phyloP scores from a whole-genome alignment of 164 flowering plant species.

The Sextonia rubra region DNA sequence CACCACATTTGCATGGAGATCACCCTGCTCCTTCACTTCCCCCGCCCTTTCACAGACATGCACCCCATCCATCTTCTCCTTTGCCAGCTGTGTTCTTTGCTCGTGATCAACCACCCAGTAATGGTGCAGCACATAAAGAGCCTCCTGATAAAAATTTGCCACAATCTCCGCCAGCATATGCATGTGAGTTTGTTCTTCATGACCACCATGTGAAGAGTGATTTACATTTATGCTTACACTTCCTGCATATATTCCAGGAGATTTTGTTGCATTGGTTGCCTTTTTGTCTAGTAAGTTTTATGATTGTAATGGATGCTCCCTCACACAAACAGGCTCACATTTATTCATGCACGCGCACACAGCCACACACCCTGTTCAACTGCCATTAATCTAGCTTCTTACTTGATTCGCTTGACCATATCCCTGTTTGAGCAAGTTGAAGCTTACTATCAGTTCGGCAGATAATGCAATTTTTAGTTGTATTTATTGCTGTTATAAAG shows the following conservation, averaged over 20 bases:
- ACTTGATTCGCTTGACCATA: too few species aligned
- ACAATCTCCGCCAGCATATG: slow-evolving; percentile 36
- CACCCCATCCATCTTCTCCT: slow-evolving; percentile 40
- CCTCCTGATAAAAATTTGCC: slow-evolving; percentile 26
- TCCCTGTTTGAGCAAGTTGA: too few species aligned
- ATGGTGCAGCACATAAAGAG: slow-evolving; percentile 20
- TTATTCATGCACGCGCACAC: too few species aligned
- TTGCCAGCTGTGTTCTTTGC: slow-evolving; percentile 48
- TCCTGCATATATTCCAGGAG: not conserved
- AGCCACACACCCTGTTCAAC: too few species aligned
- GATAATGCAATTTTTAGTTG: not conserved
- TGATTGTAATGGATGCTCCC: not conserved
- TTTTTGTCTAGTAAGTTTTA: not conserved
- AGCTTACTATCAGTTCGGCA: too few species aligned
- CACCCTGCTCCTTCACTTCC: slow-evolving; percentile 31
- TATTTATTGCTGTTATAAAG: not conserved
- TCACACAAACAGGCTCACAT: too few species aligned
- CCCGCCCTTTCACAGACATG: not conserved
- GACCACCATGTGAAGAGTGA: not conserved
- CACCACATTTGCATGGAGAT: slow-evolving; percentile 23
- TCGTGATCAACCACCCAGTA: slow-evolving; percentile 52
- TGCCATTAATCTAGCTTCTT: too few species aligned
- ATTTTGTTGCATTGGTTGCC: not conserved
- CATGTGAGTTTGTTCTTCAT: slow-evolving; percentile 44
- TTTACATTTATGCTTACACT: not conserved